Percentiles rank a stretch among this genome's conserved stretches.
Evolutionary conservation across 192 early-diverging fungal species (phyloP).

Genomic region (Coemansia sp.): DNA sequence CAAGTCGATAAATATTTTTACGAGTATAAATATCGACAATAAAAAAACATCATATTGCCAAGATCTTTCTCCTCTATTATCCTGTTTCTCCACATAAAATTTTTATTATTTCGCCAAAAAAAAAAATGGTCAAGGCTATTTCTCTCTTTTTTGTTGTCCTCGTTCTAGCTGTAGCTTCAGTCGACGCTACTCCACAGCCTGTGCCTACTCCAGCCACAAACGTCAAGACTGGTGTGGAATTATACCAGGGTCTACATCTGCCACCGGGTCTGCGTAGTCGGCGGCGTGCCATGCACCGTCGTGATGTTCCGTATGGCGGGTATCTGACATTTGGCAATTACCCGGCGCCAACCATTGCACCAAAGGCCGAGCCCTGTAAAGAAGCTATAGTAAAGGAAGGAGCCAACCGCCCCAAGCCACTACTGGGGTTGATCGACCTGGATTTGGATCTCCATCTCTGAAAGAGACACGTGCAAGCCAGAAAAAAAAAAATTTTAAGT

Average conservation of each 20-base stretch:
- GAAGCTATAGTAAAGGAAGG: neutral
- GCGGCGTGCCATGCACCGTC: slow-evolving; percentile 2
- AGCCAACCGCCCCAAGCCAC: neutral
- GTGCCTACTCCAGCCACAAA: neutral
- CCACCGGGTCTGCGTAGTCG: slow-evolving; percentile 24
- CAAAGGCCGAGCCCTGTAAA: neutral
- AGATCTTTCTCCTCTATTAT: neutral
- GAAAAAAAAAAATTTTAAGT: too few species aligned
- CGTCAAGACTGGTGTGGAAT: neutral
- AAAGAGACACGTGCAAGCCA: slow-evolving; percentile 4
- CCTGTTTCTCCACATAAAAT: neutral
- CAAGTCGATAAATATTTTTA: neutral
- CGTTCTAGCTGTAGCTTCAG: neutral
- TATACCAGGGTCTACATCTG: slow-evolving; percentile 33
- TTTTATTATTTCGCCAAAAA: neutral
- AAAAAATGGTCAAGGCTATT: neutral
- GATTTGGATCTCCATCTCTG: slow-evolving; percentile 23
- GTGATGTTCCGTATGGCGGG: slow-evolving; percentile 31
- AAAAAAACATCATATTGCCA: neutral
- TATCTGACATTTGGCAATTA: slow-evolving; percentile 8
- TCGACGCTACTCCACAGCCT: neutral
- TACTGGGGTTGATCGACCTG: slow-evolving; percentile 20
- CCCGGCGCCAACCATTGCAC: neutral
- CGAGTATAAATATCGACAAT: neutral
- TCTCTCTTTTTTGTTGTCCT: neutral